These are phyloP conservation scores for Rhizopogon vulgaris DNA, from an alignment of 768 basidiomycete species.

Conservation along the genomic window DNA sequence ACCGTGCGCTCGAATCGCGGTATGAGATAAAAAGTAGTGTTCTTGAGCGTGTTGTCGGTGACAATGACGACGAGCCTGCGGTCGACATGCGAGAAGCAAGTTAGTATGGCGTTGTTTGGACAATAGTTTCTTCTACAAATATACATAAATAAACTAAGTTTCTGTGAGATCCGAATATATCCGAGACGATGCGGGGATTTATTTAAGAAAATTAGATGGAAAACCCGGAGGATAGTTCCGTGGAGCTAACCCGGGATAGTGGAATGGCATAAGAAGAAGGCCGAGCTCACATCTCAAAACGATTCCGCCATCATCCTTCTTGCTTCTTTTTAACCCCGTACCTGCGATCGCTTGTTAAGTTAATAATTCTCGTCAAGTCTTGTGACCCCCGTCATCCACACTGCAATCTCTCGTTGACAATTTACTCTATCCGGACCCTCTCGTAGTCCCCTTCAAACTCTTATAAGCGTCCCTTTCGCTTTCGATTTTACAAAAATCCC, in stretches of 20 bases:
- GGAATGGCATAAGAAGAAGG: not conserved
- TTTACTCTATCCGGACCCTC: slow-evolving; percentile 12
- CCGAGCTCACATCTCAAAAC: slow-evolving; percentile 3
- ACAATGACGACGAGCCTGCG: slow-evolving; percentile 24
- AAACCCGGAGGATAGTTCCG: not conserved
- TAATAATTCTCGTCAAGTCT: slow-evolving; percentile 24
- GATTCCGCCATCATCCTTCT: slow-evolving; percentile 1
- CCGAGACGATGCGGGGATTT: not conserved
- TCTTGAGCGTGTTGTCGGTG: slow-evolving; percentile 69
- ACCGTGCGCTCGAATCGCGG: slow-evolving; percentile 64
- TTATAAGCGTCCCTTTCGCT: slow-evolving; percentile 25
- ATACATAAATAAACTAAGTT: slow-evolving; percentile 13
- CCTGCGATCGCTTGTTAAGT: slow-evolving; percentile 20
- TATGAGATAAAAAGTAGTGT: slow-evolving; percentile 93
- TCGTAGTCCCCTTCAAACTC: slow-evolving; percentile 5
- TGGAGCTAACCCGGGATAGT: not conserved
- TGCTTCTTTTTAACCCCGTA: slow-evolving; percentile 20
- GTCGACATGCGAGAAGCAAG: slow-evolving; percentile 27
- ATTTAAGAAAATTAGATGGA: not conserved
- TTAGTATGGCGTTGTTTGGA: slow-evolving; percentile 17
- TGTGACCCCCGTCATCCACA: slow-evolving; percentile 4
- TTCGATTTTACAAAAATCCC: slow-evolving; percentile 7
- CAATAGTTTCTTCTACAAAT: slow-evolving; percentile 9
- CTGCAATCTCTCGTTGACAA: not conserved
- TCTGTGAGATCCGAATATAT: not conserved